Percentiles rank a stretch among this genome's conserved stretches.
These are phyloP conservation scores for Eucalyptus curtisii DNA, from an alignment of 345 rosid species.

Conservation along the genomic window DNA sequence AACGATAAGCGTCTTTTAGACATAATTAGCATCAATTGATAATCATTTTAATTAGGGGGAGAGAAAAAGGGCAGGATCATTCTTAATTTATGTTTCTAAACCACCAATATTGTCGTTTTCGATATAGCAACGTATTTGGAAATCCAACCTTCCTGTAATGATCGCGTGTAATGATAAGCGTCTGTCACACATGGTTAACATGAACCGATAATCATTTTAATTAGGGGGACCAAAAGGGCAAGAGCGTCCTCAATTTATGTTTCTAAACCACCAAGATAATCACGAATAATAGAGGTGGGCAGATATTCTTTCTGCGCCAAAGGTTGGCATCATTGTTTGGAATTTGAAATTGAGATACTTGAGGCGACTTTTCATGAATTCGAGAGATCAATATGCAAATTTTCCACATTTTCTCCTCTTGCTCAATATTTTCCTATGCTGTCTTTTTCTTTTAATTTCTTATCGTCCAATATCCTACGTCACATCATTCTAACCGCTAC, in stretches of 20 bases:
- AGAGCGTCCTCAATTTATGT: neutral
- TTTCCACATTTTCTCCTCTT: neutral
- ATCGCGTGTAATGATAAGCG: neutral
- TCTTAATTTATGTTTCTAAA: neutral
- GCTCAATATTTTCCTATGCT: neutral
- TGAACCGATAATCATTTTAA: neutral
- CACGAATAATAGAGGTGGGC: neutral
- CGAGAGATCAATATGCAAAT: neutral
- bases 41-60: neutral
- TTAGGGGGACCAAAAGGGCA: neutral
- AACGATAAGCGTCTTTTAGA: neutral
- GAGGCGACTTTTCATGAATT: neutral
- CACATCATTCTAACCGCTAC: neutral
- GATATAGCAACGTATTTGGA: neutral
- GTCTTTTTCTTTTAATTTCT: neutral
- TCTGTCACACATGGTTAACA: neutral
- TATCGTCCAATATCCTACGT: neutral
- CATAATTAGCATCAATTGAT: neutral
- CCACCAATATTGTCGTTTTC: neutral
- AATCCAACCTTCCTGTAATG: neutral
- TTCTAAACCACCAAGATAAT: neutral
- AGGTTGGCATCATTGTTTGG: neutral
- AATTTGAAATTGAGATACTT: neutral
- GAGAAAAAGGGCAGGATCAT: neutral
- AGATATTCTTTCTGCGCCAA: neutral